Evolutionary conservation across 2,329 filamentous ascomycete species (phyloP).

Genomic region (Sclerotinia subarctica): DNA sequence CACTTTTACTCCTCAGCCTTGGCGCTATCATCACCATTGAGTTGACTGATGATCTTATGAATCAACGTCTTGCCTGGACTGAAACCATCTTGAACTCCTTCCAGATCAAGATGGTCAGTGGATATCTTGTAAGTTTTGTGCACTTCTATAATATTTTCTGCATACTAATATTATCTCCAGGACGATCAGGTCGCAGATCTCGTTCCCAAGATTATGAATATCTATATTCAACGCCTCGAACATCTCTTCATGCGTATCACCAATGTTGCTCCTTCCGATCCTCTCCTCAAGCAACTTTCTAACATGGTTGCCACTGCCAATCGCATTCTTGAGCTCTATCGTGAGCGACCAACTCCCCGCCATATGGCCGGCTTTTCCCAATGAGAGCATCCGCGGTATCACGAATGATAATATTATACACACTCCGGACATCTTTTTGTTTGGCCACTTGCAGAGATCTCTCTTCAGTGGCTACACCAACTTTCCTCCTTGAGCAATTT

Average conservation of each 20-base stretch:
- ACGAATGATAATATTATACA: conserved; percentile 6
- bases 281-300: conserved; percentile 48
- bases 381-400: background rate
- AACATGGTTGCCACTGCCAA: conserved; percentile 42
- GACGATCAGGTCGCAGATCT: conserved; percentile 54
- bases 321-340: conserved; percentile 34
- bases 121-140: conserved; percentile 38
- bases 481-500: conserved; percentile 28
- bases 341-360: conserved; percentile 20
- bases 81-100: conserved; percentile 58
- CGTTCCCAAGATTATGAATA: conserved; percentile 55
- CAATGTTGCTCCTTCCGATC: conserved; percentile 47
- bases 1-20: conserved; percentile 61
- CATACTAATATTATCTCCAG: conserved; percentile 41
- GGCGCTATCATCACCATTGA: conserved; percentile 62
- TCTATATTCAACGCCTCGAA: conserved; percentile 52
- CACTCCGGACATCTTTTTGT: conserved; percentile 1
- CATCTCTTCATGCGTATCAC: conserved; percentile 51
- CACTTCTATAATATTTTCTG: background rate
- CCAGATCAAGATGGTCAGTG: conserved; percentile 33
- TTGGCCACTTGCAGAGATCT: background rate
- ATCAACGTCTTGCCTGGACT: conserved; percentile 58
- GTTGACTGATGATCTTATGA: conserved; percentile 50
- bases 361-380: conserved; percentile 10
- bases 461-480: conserved; percentile 11